Percentiles rank a stretch among this genome's conserved stretches.
Evolutionary conservation across 169 alveolate species (phyloP).

Genomic region (Miamiensis avidus): DNA sequence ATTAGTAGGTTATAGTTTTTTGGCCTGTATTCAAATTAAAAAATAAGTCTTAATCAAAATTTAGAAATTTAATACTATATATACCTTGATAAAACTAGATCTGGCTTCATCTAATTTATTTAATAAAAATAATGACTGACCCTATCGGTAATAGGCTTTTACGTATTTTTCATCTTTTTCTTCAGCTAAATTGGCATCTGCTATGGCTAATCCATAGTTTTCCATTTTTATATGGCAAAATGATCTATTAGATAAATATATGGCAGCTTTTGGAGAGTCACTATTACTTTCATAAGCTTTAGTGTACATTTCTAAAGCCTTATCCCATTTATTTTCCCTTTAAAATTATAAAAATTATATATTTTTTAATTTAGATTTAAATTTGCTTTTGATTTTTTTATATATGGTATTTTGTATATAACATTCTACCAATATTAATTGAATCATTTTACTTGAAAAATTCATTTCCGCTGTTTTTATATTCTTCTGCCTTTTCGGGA

Average conservation of each 20-base stretch:
- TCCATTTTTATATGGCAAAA: conserved; percentile 92
- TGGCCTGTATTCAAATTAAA: conserved; percentile 20
- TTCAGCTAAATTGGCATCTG: conserved; percentile 95
- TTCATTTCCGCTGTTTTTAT: conserved; percentile 33
- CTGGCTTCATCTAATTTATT: conserved; percentile 92
- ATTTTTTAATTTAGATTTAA: too few species aligned
- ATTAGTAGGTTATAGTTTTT: conserved; percentile 80
- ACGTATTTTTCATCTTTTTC: conserved; percentile 90
- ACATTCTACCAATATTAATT: not conserved
- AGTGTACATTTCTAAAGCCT: conserved; percentile 72
- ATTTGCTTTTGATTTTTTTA: not conserved
- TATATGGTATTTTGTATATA: not conserved
- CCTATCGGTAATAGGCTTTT: conserved; percentile 98
- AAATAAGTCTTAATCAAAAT: too few species aligned
- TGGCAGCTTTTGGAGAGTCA: conserved; percentile 59
- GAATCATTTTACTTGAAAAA: conserved; percentile 20
- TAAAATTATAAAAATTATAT: too few species aligned
- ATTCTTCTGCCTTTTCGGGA: conserved; percentile 30
- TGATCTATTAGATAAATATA: conserved; percentile 81
- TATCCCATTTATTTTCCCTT: conserved; percentile 22
- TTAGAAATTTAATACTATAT: too few species aligned
- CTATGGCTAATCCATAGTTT: conserved; percentile 95
- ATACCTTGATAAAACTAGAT: conserved; percentile 84
- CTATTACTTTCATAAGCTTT: conserved; percentile 66
- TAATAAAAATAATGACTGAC: conserved; percentile 94